A percentile compares a stretch with the other conserved stretches of the same genome.
phyloP scores from a whole-genome alignment of 208 protist genomes.

The Lotmaria passim region DNA sequence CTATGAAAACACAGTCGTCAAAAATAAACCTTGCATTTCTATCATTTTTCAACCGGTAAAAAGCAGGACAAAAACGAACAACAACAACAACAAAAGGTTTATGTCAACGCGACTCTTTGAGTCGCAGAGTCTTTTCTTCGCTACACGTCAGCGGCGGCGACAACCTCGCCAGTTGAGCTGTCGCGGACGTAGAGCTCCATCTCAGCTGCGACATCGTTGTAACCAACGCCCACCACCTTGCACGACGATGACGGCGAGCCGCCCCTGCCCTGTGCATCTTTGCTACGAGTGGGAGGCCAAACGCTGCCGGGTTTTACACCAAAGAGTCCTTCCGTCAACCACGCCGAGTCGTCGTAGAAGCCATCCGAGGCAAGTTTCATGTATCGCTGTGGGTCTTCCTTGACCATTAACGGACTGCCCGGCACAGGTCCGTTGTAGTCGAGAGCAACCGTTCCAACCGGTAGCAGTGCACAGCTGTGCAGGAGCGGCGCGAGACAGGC shows the following conservation, averaged over 20 bases:
- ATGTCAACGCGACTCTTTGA: no score
- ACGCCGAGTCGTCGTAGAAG: constrained; percentile 52
- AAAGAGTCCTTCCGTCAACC: constrained; percentile 82
- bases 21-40: no score
- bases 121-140: not conserved
- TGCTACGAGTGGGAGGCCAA: constrained; percentile 17
- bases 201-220: constrained; percentile 46
- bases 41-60: no score
- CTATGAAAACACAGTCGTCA: no score
- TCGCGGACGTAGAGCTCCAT: constrained; percentile 75
- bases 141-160: constrained; percentile 44
- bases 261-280: not conserved
- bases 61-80: not conserved
- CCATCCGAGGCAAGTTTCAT: constrained; percentile 50
- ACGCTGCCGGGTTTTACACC: constrained; percentile 51
- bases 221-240: constrained; percentile 67
- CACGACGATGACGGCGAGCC: not conserved
- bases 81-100: no score
- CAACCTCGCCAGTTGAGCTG: constrained; percentile 25
- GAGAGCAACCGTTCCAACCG: constrained; percentile 60
- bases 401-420: constrained; percentile 43
- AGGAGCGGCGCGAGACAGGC: constrained; percentile 76
- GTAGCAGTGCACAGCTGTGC: constrained; percentile 51
- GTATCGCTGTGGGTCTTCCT: constrained; percentile 69
- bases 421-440: constrained; percentile 77